phyloP scores from a whole-genome alignment of 1,284 basidiomycete species.

The Phellinidium pouzarii region DNA sequence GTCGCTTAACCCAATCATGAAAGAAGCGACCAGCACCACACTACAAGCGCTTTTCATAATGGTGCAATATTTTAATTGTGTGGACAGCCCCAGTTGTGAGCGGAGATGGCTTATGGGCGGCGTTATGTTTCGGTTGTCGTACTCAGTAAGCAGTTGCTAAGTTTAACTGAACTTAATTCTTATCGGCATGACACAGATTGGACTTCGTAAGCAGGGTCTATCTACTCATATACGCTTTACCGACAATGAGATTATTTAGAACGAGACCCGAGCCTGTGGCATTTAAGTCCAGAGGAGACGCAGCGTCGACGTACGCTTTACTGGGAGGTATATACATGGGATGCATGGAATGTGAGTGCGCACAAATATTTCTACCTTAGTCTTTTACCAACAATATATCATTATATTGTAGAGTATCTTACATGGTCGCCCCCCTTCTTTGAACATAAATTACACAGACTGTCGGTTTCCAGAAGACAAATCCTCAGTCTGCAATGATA shows the following conservation, averaged over 20 bases:
- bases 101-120: conserved; percentile 43
- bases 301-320: conserved; percentile 44
- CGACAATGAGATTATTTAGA: conserved; percentile 29
- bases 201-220: conserved; percentile 37
- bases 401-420: conserved; percentile 34
- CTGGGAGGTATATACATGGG: conserved; percentile 49
- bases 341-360: conserved; percentile 40
- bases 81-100: conserved; percentile 38
- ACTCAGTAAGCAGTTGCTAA: conserved; percentile 33
- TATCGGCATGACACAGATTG: conserved; percentile 32
- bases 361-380: background rate
- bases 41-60: conserved; percentile 44
- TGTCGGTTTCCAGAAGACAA: conserved; percentile 45
- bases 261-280: conserved; percentile 47
- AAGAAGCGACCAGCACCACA: conserved; percentile 39
- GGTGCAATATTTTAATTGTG: conserved; percentile 37
- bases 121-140: conserved; percentile 35
- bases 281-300: conserved; percentile 39
- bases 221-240: background rate
- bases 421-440: conserved; percentile 40
- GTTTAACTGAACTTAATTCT: background rate
- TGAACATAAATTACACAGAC: conserved; percentile 40
- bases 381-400: background rate
- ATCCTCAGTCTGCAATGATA: conserved; percentile 26
- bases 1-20: conserved; percentile 37